Evolutionary conservation across 1,284 basidiomycete genomes (phyloP).

Genomic region (Microbotryomycetes sp.): DNA sequence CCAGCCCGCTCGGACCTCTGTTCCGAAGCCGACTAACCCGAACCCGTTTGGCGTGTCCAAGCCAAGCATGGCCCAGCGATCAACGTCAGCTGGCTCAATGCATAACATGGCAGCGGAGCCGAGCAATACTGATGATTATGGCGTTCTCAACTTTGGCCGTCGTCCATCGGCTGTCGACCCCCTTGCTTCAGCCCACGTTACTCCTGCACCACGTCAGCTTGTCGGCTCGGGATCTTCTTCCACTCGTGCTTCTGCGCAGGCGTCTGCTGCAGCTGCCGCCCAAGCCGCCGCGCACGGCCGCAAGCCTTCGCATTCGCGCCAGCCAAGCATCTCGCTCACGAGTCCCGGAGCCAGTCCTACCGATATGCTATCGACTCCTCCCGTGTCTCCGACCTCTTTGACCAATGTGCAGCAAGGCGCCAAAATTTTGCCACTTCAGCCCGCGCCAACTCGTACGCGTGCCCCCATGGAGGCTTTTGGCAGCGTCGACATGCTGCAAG

Average conservation of each 20-base stretch:
- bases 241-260: not conserved
- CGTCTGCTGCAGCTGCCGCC: not conserved
- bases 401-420: too few relatives aligned
- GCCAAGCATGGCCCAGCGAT: not conserved
- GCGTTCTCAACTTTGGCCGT: conserved; percentile 20
- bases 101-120: not conserved
- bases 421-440: conserved; percentile 26
- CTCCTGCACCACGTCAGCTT: conserved; percentile 7
- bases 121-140: conserved; percentile 13
- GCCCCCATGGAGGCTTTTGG: conserved; percentile 29
- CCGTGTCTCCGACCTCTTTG: not conserved
- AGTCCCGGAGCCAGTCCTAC: not conserved
- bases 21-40: conserved; percentile 7
- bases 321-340: conserved; percentile 22
- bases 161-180: conserved; percentile 25
- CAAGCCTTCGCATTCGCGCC: conserved; percentile 11
- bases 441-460: conserved; percentile 11
- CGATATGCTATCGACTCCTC: not conserved
- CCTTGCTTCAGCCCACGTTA: conserved; percentile 9
- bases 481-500: conserved; percentile 30
- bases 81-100: not conserved
- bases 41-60: conserved; percentile 16
- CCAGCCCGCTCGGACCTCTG: too few relatives aligned
- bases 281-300: conserved; percentile 1
- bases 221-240: not conserved